Base-by-base conservation (phyloP, 1,139 yeast genomes). In the Yamadazyma dendronema region DNA sequence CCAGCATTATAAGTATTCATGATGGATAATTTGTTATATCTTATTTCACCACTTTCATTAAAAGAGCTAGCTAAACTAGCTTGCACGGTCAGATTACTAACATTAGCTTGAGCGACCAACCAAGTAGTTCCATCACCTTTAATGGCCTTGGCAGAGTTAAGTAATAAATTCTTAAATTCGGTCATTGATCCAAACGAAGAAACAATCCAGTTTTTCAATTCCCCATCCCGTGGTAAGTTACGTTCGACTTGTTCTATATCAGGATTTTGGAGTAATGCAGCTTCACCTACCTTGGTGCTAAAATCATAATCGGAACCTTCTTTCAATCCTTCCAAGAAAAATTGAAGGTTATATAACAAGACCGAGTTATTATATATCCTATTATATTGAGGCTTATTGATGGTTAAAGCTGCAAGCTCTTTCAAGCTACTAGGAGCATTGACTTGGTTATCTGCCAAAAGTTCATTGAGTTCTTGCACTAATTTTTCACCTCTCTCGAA, bases 1-100 rank as follows among this genome's bases (percentile, higher is more conserved):
- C 92, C 92, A 8, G 82, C 75, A 50, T 83, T 82, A 56, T 83
- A 84, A n/a, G 92, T 84, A 62, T 84, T 84, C 38, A 84, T 65
- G n/a, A 84, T 62, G 30, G 77, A 79, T 50, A 84, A 65, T 24
- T 72, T 67, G 40, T 69, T 70, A 47, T 59, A 76, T 44, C 50
- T 60, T 3, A 61, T 55, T 28, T 54, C 62, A 12, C 36, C 42
- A 30, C 43, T 38, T 13, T 50, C 50, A 27, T 39, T 46, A 12
- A 48, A 39, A 14, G 54, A 49, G 7, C 39, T 35, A 14, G 34
- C 32, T 21, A 38, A 36, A 15, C 38, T 29, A 30, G 45, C 53
- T 34, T 53, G 55, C 46, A 57, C 48, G 24, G 53, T 40, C 33
- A 49, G 49, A 40, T 64, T 66, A 22, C 67, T 53, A 44, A 61